Evolutionary conservation across 1,284 basidiomycete species (phyloP).

Genomic region (Microbotryomycetes sp.): DNA sequence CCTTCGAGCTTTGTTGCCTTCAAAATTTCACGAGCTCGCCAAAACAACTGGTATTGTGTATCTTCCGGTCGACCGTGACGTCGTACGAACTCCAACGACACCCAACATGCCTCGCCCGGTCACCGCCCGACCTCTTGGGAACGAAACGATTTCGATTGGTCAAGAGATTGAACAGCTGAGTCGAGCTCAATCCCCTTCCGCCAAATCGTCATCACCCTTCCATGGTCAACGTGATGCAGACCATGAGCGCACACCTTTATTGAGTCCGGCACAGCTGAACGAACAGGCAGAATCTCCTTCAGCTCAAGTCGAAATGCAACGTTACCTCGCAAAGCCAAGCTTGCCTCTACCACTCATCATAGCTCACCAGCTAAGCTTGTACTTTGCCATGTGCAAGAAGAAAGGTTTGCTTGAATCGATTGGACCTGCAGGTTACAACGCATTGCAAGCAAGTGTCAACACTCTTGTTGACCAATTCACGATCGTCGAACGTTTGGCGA

Average conservation of each 20-base stretch:
- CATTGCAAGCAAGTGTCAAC: slow-evolving; percentile 18
- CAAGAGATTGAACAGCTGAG: neutral
- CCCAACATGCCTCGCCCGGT: neutral
- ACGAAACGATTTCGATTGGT: neutral
- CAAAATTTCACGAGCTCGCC: slow-evolving; percentile 10
- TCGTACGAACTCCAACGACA: neutral
- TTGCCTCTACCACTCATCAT: slow-evolving; percentile 38
- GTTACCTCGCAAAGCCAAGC: slow-evolving; percentile 34
- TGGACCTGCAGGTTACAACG: slow-evolving; percentile 36
- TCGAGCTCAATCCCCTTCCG: no score
- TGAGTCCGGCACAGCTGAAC: no score
- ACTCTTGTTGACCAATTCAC: slow-evolving; percentile 29
- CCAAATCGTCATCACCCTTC: no score
- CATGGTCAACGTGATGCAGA: no score
- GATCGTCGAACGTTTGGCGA: slow-evolving; percentile 11
- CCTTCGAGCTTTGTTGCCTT: slow-evolving; percentile 12
- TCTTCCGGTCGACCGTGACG: no score
- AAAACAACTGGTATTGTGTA: neutral
- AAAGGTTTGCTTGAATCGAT: slow-evolving; percentile 32
- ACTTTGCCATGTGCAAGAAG: slow-evolving; percentile 33
- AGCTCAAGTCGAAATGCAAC: slow-evolving; percentile 28
- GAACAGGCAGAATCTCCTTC: no score
- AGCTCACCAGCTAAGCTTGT: slow-evolving; percentile 37
- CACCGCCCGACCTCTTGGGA: neutral
- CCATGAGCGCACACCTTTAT: neutral